phyloP scores from a whole-genome alignment of 2,329 filamentous ascomycete genomes.

The Fusarium papillatum region DNA sequence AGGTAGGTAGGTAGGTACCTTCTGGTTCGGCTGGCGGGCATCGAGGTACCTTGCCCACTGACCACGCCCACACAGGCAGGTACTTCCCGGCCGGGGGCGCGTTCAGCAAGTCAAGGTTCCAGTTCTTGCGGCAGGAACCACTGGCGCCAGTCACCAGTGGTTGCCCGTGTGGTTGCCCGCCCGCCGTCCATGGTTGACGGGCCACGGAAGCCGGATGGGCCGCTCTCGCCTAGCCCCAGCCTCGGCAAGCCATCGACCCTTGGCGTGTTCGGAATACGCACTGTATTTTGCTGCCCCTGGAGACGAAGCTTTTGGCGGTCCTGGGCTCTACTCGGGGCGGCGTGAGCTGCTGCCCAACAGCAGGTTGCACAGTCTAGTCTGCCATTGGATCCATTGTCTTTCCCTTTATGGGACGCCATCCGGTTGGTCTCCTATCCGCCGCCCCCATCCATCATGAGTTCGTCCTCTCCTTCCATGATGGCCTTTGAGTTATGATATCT shows the following conservation, averaged over 20 bases:
- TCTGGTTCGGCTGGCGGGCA: conserved; percentile 1
- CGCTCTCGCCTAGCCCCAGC: conserved; percentile 22
- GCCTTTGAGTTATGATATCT: neutral
- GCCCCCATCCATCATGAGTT: neutral
- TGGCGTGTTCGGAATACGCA: neutral
- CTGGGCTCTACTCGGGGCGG: neutral
- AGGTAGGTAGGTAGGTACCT: conserved; percentile 24
- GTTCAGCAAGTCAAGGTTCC: neutral
- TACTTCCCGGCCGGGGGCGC: neutral
- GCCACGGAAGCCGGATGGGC: conserved; percentile 27
- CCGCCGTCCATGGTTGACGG: conserved; percentile 23
- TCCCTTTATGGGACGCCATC: neutral
- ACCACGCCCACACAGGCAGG: conserved; percentile 9
- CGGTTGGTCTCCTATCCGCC: neutral
- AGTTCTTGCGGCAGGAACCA: conserved; percentile 14
- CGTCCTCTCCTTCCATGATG: neutral
- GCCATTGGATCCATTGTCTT: neutral
- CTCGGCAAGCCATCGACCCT: conserved; percentile 8
- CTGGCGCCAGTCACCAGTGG: neutral
- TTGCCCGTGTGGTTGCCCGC: neutral
- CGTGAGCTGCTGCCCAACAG: neutral
- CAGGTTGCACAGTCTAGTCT: neutral
- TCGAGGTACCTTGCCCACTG: conserved; percentile 7
- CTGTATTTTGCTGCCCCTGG: conserved; percentile 20
- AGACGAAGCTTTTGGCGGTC: conserved; percentile 2